These are phyloP conservation scores for Boletellus emodensis DNA, from an alignment of 768 basidiomycete species.

Conservation along the genomic window DNA sequence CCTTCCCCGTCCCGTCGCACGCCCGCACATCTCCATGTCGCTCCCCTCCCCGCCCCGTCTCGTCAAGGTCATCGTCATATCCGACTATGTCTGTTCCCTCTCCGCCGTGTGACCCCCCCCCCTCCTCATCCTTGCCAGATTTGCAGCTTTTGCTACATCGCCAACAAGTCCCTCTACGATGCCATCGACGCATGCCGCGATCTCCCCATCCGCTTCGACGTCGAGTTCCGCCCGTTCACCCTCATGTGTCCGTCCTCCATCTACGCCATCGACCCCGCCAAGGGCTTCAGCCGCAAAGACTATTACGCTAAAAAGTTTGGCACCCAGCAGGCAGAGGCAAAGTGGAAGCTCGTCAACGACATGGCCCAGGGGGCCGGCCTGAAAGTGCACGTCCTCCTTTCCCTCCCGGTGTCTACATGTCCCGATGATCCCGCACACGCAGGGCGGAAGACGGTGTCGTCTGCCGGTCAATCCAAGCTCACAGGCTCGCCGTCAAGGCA, in stretches of 20 bases:
- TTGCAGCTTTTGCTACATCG: constrained; percentile 39
- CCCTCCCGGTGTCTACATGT: neutral
- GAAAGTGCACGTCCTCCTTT: constrained; percentile 18
- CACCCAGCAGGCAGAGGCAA: constrained; percentile 24
- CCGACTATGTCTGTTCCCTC: constrained; percentile 29
- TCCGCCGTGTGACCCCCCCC: neutral
- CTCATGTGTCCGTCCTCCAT: constrained; percentile 24
- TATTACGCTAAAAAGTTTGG: constrained; percentile 27
- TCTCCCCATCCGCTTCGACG: constrained; percentile 33
- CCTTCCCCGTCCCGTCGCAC: neutral
- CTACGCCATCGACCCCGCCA: constrained; percentile 16
- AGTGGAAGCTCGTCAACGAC: constrained; percentile 24
- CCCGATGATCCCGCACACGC: neutral
- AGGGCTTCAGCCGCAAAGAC: constrained; percentile 18
- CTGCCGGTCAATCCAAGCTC: constrained; percentile 38
- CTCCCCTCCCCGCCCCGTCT: constrained; percentile 12
- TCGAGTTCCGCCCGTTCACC: constrained; percentile 35
- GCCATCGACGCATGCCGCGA: constrained; percentile 34
- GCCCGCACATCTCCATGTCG: constrained; percentile 21
- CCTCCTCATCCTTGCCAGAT: constrained; percentile 21
- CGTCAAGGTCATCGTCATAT: constrained; percentile 33
- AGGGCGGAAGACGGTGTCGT: constrained; percentile 39
- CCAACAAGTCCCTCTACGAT: constrained; percentile 33
- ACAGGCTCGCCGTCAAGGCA: constrained; percentile 44
- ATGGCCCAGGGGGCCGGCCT: constrained; percentile 30